phyloP scores from a whole-genome alignment of 768 basidiomycete genomes.

The Rhodocollybia butyracea region DNA sequence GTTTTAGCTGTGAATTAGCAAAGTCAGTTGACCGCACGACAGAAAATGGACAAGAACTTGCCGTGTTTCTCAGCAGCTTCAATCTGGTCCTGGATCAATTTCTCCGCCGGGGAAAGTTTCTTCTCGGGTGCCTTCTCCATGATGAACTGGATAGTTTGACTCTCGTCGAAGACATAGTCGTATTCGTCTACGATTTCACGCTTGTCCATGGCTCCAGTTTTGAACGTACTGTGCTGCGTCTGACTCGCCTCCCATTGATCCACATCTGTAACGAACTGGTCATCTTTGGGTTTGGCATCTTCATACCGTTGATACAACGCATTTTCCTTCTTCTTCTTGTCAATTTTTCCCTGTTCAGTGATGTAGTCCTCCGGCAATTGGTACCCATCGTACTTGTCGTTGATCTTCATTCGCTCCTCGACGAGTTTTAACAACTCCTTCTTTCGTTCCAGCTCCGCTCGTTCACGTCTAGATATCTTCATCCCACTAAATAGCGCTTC shows the following conservation, averaged over 20 bases:
- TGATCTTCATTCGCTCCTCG: slow-evolving; percentile 90
- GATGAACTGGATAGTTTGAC: slow-evolving; percentile 93
- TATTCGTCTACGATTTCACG: slow-evolving; percentile 78
- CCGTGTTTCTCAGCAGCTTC: slow-evolving; percentile 90
- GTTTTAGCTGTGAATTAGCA: slow-evolving; percentile 54
- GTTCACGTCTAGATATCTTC: slow-evolving; percentile 84
- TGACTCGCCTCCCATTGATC: slow-evolving; percentile 98
- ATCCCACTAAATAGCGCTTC: slow-evolving; percentile 88
- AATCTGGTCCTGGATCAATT: slow-evolving; percentile 80
- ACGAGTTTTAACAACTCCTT: slow-evolving; percentile 90
- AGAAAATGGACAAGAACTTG: slow-evolving; percentile 30
- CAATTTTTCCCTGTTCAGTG: slow-evolving; percentile 97
- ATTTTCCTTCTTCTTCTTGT: slow-evolving; percentile 92
- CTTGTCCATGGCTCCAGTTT: slow-evolving; percentile 90
- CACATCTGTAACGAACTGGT: slow-evolving; percentile 93
- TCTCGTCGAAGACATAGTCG: slow-evolving; percentile 98
- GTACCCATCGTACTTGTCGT: slow-evolving; percentile 96
- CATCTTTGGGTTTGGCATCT: slow-evolving; percentile 87
- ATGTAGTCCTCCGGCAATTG: slow-evolving; percentile 97
- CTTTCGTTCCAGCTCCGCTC: slow-evolving; percentile 80
- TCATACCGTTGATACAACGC: slow-evolving; percentile 94
- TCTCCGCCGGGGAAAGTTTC: slow-evolving; percentile 80
- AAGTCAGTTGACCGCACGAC: neutral
- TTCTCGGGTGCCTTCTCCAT: slow-evolving; percentile 75
- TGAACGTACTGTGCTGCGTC: slow-evolving; percentile 84